Base-by-base conservation (phyloP, 2,329 filamentous ascomycete species). In the Aspergillus costaricaensis region DNA sequence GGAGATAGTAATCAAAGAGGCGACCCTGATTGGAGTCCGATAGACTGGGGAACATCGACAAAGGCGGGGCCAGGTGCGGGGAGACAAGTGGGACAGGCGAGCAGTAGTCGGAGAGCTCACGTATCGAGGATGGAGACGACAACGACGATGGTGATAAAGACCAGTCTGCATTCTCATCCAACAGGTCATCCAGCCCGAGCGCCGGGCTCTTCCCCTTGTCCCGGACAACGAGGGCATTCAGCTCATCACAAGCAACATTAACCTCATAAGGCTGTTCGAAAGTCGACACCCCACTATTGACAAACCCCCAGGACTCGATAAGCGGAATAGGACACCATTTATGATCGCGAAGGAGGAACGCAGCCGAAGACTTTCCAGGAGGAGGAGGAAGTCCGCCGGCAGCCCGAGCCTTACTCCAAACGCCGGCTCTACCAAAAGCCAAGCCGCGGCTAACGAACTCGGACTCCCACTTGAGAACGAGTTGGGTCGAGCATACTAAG, bases 351-450 rank as follows among this genome's bases (percentile, higher is more conserved):
- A 58, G 44, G n/a, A 62, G 55, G 12, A 57, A 39, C n/a, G 61
- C 65, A 15, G 62, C 53, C 25, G 65, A 60, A 54, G 64, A 54
- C 62, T 65, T 66, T 32, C 32, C 32, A 36, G 4, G 10, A 36
- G 32, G 32, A 36, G 61, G 64, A 32, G 60, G 60, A 39, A 57
- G 30, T 19, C 63, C 62, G 12, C 53, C 70, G 64, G 62, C 61
- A 27, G 63, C 39, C 43, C 62, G 64, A 43, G 62, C 56, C 61
- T 76, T 76, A 58, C 67, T 76, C 78, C 78, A 79, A 38, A 79
- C 72, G 38, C 78, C 78, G 23, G 76, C 68, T 55, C 78, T 70
- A 4, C 78, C 78, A 67, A 80, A 80, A 5, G 78, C 77, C 55
- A 77, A 64, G 10, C 78, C 78, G 8, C 75, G 75, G 55, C 70